These are phyloP conservation scores for Melaleuca alternifolia DNA, from an alignment of 345 rosid genomes.

Conservation along the genomic window DNA sequence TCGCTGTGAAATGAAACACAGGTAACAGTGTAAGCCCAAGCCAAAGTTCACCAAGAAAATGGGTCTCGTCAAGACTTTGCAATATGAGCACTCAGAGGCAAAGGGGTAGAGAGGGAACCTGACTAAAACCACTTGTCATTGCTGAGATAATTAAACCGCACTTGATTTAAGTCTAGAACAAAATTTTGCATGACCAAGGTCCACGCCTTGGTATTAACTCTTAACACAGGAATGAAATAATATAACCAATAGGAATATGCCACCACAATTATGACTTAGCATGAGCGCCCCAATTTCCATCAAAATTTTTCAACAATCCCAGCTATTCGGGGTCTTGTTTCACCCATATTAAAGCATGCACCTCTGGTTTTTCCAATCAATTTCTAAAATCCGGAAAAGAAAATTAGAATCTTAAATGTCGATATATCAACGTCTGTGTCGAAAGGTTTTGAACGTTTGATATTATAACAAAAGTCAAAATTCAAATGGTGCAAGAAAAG, in stretches of 20 bases:
- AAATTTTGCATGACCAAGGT: neutral
- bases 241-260: neutral
- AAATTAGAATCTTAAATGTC: neutral
- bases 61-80: neutral
- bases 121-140: neutral
- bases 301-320: neutral
- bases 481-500: neutral
- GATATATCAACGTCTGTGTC: neutral
- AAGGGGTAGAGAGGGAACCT: neutral
- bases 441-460: neutral
- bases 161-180: neutral
- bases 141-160: neutral
- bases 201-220: neutral
- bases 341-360: neutral
- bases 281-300: neutral
- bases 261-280: neutral
- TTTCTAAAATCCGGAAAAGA: neutral
- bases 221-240: neutral
- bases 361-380: neutral
- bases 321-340: neutral
- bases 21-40: neutral
- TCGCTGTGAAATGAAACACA: neutral
- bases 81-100: neutral
- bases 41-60: neutral
- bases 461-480: neutral